These are phyloP conservation scores for Aspergillus mulundensis DNA, from an alignment of 495 filamentous ascomycete genomes.

Conservation along the genomic window DNA sequence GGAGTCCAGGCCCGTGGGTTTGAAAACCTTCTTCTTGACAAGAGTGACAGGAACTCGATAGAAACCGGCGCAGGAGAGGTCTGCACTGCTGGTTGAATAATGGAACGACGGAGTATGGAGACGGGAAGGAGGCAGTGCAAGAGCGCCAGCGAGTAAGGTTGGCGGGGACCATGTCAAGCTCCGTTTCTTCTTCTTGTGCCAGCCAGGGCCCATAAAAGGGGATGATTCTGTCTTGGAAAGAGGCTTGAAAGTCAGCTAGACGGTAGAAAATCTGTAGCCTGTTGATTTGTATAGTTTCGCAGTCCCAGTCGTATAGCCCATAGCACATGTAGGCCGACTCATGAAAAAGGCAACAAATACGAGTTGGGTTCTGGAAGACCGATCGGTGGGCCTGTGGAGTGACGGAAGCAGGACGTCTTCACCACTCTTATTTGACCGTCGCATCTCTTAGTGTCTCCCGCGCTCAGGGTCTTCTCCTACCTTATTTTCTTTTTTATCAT, in stretches of 20 bases:
- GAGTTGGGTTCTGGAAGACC: background rate
- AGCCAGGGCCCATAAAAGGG: background rate
- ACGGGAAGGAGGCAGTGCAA: slow-evolving; percentile 27
- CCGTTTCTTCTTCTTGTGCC: background rate
- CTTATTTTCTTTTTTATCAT: background rate
- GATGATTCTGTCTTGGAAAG: too few species aligned
- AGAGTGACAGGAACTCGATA: background rate
- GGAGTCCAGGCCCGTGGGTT: background rate
- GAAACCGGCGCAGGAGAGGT: background rate
- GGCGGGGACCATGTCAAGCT: slow-evolving; percentile 1
- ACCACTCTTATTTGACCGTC: too few species aligned
- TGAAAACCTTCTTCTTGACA: background rate
- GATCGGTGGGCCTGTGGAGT: background rate
- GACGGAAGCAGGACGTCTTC: background rate
- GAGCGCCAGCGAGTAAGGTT: slow-evolving; percentile 19
- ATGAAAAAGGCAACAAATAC: background rate
- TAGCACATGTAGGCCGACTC: background rate
- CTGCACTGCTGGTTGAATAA: background rate
- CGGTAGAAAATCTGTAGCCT: background rate
- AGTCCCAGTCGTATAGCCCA: background rate
- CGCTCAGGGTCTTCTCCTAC: background rate
- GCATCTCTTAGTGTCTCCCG: background rate
- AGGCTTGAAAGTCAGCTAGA: background rate
- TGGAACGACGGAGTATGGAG: background rate
- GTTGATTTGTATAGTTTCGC: too few species aligned